Conservation (phyloP, 495 filamentous ascomycete genomes). For the Lasiosphaeria hispida region DNA sequence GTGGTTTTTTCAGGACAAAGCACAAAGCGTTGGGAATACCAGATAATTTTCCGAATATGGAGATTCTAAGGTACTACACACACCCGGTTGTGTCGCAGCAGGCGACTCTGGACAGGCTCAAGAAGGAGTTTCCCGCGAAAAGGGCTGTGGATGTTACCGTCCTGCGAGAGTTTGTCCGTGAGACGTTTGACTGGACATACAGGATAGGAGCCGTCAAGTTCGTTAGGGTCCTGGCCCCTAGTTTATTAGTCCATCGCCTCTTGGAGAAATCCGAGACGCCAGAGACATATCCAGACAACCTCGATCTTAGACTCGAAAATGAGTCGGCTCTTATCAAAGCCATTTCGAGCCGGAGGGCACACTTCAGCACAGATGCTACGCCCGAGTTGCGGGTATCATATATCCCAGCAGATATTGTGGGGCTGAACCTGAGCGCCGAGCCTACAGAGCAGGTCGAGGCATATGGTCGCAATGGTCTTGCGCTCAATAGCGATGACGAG, state of each 20-base stretch:
- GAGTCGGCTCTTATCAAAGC: constrained; percentile 54
- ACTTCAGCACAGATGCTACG: constrained; percentile 69
- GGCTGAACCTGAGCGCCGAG: constrained; percentile 68
- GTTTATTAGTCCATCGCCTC: constrained; percentile 66
- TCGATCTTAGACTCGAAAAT: constrained; percentile 40
- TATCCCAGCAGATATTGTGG: constrained; percentile 71
- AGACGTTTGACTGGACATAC: constrained; percentile 84
- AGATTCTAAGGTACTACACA: constrained; percentile 81
- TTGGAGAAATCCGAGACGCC: constrained; percentile 35
- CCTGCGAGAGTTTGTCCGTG: constrained; percentile 67
- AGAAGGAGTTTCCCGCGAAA: constrained; percentile 58
- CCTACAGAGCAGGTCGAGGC: constrained; percentile 54
- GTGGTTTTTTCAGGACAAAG: constrained; percentile 72
- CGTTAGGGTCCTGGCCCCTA: constrained; percentile 75
- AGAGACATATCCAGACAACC: constrained; percentile 31
- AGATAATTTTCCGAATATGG: constrained; percentile 73
- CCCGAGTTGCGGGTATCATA: constrained; percentile 77
- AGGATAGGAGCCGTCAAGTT: constrained; percentile 79
- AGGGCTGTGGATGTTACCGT: constrained; percentile 61
- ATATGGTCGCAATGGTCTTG: constrained; percentile 47
- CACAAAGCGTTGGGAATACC: constrained; percentile 74
- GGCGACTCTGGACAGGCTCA: constrained; percentile 58
- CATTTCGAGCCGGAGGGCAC: constrained; percentile 64
- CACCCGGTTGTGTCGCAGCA: constrained; percentile 72
- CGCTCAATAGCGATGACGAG: constrained; percentile 54